phyloP scores from a whole-genome alignment of 2,329 filamentous ascomycete genomes.

The Pseudogymnoascus sp. region DNA sequence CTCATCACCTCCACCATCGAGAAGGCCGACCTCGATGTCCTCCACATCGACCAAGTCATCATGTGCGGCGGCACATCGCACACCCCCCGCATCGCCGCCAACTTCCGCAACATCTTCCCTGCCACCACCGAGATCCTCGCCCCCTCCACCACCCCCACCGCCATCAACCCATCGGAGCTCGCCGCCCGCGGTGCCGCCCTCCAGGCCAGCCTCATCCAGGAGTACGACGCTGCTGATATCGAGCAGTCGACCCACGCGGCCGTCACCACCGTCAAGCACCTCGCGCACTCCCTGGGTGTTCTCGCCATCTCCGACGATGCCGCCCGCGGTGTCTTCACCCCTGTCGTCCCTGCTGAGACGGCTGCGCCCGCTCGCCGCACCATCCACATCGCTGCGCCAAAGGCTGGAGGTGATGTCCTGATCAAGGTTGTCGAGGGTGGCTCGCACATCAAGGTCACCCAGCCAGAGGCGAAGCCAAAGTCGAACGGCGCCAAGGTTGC shows the following conservation, averaged over 20 bases:
- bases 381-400: constrained; percentile 67
- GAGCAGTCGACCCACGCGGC: constrained; percentile 93
- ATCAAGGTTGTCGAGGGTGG: constrained; percentile 82
- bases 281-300: constrained; percentile 81
- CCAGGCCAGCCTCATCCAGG: constrained; percentile 87
- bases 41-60: constrained; percentile 93
- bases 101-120: constrained; percentile 74
- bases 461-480: constrained; percentile 73
- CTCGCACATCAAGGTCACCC: constrained; percentile 88
- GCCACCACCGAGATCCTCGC: constrained; percentile 71
- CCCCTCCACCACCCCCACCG: constrained; percentile 67
- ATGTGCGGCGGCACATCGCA: constrained; percentile 87
- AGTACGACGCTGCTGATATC: constrained; percentile 90
- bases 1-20: constrained; percentile 78
- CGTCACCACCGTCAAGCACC: constrained; percentile 89
- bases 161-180: constrained; percentile 92
- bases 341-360: constrained; percentile 78
- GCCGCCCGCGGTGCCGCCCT: constrained; percentile 85
- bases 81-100: constrained; percentile 84
- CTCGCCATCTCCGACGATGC: constrained; percentile 56
- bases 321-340: constrained; percentile 63
- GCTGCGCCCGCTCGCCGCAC: constrained; percentile 83
- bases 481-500: constrained; percentile 50
- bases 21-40: constrained; percentile 85
- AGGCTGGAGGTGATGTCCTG: constrained; percentile 79